Conservation (phyloP, 495 filamentous ascomycete species). For the Penicillium mononematosum region DNA sequence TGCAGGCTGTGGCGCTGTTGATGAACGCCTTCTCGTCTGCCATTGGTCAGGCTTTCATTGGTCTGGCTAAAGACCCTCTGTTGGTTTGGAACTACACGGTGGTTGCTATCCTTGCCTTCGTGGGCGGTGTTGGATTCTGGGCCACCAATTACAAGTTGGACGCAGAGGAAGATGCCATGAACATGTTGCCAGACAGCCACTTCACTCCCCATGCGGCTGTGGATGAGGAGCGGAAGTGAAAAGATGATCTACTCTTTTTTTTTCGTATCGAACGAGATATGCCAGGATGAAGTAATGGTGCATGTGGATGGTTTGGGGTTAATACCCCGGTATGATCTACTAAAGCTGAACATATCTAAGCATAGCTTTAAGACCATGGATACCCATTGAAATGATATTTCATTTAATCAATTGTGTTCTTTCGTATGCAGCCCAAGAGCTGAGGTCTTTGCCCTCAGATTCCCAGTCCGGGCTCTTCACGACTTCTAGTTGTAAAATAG, state of each 20-base stretch:
- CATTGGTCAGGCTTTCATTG: conserved; percentile 65
- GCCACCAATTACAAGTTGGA: conserved; percentile 58
- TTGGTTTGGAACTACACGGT: conserved; percentile 65
- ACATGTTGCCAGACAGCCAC: conserved; percentile 37
- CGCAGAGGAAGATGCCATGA: conserved; percentile 62
- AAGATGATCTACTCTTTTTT: no score
- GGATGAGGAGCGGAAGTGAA: conserved; percentile 23
- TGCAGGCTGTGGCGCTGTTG: conserved; percentile 67
- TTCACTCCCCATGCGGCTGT: conserved; percentile 16
- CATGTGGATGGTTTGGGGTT: not conserved
- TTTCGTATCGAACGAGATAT: conserved; percentile 4
- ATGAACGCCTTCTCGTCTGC: conserved; percentile 68
- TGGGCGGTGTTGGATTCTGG: conserved; percentile 64
- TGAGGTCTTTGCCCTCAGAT: no score
- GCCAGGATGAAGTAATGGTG: conserved; percentile 1
- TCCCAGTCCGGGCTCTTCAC: no score
- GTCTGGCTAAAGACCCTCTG: conserved; percentile 63
- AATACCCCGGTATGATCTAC: conserved; percentile 2
- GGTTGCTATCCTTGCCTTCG: conserved; percentile 59
- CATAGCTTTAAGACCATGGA: not conserved
- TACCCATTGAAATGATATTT: not conserved
- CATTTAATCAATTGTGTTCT: not conserved
- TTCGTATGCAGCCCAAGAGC: no score
- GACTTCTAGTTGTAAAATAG: no score
- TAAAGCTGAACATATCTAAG: not conserved